Evolutionary conservation across 352 stramenopile genomes (phyloP).

Genomic region (Phytophthora rubi): DNA sequence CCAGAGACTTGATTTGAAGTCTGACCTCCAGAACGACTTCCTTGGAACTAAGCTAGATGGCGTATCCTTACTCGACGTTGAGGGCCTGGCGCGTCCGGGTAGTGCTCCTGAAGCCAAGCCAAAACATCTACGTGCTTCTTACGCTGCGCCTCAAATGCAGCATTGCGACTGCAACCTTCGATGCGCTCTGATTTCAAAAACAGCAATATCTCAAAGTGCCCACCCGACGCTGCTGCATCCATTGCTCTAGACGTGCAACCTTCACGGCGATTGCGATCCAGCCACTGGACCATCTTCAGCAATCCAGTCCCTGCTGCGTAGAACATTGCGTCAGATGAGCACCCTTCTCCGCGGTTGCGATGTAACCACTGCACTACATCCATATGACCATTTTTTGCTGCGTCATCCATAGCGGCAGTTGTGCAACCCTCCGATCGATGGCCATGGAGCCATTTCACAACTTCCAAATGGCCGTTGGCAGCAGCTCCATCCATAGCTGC

Average conservation of each 20-base stretch:
- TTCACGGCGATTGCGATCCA: conserved; percentile 28
- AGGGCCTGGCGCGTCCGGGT: conserved; percentile 27
- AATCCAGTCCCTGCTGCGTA: conserved; percentile 24
- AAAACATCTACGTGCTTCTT: conserved; percentile 33
- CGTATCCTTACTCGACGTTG: conserved; percentile 18
- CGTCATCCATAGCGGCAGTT: conserved; percentile 31
- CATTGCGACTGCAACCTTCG: conserved; percentile 36
- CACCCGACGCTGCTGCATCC: conserved; percentile 36
- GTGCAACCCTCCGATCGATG: conserved; percentile 33
- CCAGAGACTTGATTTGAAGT: not conserved
- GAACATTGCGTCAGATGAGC: conserved; percentile 31
- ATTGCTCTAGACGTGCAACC: conserved; percentile 35
- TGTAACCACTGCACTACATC: conserved; percentile 31
- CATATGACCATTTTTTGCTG: conserved; percentile 18
- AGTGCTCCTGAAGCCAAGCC: conserved; percentile 39
- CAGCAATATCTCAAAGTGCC: conserved; percentile 35
- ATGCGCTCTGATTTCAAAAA: conserved; percentile 25
- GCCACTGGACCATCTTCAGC: conserved; percentile 34
- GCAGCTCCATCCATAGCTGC: conserved; percentile 31
- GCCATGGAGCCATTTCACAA: conserved; percentile 34
- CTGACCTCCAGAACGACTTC: too few species aligned
- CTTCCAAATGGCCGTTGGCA: conserved; percentile 24
- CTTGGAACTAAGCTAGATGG: conserved; percentile 3
- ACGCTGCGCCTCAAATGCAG: conserved; percentile 33
- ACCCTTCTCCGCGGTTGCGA: conserved; percentile 34